Evolutionary conservation across 768 basidiomycete genomes (phyloP).

Genomic region (Pleurotus giganteus): DNA sequence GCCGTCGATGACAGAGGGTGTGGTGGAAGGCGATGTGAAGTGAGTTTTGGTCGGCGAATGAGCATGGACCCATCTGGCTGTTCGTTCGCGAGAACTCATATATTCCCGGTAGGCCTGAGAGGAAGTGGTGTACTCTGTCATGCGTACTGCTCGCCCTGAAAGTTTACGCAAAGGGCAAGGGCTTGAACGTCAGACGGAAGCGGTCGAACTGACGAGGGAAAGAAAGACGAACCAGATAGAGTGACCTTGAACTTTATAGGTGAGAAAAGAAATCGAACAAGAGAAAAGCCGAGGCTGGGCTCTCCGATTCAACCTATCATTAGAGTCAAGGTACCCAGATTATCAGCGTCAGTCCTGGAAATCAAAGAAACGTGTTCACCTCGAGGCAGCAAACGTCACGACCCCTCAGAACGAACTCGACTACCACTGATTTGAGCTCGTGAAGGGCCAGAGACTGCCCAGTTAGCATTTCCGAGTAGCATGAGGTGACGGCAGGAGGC

Average conservation of each 20-base stretch:
- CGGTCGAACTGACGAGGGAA: conserved; percentile 23
- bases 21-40: conserved; percentile 57
- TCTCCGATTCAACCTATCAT: conserved; percentile 19
- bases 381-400: conserved; percentile 29
- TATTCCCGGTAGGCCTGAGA: conserved; percentile 59
- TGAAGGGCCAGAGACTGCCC: not conserved
- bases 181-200: conserved; percentile 8
- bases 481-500: conserved; percentile 2
- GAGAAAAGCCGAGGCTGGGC: conserved; percentile 10
- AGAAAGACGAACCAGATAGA: conserved; percentile 5
- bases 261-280: not conserved
- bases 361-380: conserved; percentile 46
- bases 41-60: conserved; percentile 35
- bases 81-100: conserved; percentile 59
- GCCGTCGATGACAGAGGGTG: conserved; percentile 51
- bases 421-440: not conserved
- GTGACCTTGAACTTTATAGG: conserved; percentile 2
- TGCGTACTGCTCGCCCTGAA: conserved; percentile 22
- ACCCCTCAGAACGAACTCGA: not conserved
- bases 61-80: conserved; percentile 58
- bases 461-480: not conserved
- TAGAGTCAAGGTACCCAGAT: conserved; percentile 32
- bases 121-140: conserved; percentile 66
- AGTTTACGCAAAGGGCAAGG: conserved; percentile 14
- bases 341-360: conserved; percentile 31